Percentiles rank a stretch among this genome's conserved stretches.
Conservation (phyloP, 2,329 filamentous ascomycete species). For the Trichoderma sp. region DNA sequence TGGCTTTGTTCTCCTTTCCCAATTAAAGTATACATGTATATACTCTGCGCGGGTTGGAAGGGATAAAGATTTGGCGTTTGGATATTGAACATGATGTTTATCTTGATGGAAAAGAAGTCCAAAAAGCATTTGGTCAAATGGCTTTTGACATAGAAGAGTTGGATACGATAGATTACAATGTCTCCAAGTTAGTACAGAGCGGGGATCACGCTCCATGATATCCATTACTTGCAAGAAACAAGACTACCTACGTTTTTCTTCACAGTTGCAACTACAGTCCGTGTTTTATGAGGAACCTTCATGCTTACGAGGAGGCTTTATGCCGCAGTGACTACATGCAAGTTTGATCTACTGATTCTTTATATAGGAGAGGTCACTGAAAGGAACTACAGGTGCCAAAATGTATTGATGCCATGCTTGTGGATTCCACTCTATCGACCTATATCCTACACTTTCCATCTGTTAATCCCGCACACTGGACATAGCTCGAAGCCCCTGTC, state of each 20-base stretch:
- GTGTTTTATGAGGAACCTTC: background rate
- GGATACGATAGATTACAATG: background rate
- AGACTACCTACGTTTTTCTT: background rate
- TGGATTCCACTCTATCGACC: background rate
- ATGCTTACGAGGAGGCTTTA: background rate
- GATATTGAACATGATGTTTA: background rate
- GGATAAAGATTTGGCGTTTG: slow-evolving; percentile 9
- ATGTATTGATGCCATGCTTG: background rate
- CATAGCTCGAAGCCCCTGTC: no score
- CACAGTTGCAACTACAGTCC: background rate
- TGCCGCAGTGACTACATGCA: background rate
- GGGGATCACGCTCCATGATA: background rate
- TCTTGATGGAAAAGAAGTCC: background rate
- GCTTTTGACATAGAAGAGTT: background rate
- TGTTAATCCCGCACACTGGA: background rate
- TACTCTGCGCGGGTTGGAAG: background rate
- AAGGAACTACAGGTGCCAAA: background rate
- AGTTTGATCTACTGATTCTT: background rate
- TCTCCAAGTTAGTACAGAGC: background rate
- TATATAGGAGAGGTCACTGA: background rate
- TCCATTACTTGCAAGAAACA: background rate
- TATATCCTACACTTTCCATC: background rate
- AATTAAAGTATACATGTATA: background rate
- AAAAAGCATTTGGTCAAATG: background rate
- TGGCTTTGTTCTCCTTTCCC: background rate